Evolutionary conservation across 148 eudicot species (phyloP).

Genomic region (Pouteria glomerata): DNA sequence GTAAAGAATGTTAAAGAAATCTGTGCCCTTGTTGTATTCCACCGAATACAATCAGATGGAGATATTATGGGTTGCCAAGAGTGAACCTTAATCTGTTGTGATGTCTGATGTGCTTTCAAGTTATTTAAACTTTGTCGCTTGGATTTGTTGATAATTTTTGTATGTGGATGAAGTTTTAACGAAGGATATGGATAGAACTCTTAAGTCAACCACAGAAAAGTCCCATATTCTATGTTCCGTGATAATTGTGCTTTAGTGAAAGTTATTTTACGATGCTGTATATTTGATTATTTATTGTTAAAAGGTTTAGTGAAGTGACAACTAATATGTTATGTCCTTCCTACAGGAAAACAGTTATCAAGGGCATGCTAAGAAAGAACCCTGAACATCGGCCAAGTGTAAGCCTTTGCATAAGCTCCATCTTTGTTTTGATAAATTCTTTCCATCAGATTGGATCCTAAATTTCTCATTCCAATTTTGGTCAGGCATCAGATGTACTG

Average conservation of each 20-base stretch:
- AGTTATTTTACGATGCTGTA: not conserved
- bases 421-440: not conserved
- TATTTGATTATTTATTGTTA: not conserved
- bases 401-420: slow-evolving; percentile 13
- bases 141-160: not conserved
- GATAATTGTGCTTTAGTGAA: not conserved
- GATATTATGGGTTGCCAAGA: not conserved
- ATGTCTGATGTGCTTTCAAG: not conserved
- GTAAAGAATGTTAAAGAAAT: too few species aligned
- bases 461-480: slow-evolving; percentile 10
- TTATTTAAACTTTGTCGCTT: not conserved
- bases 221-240: not conserved
- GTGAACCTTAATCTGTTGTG: not conserved
- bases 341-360: slow-evolving; percentile 56
- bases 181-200: not conserved
- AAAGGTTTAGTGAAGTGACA: not conserved
- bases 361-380: slow-evolving; percentile 86
- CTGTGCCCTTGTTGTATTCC: too few species aligned
- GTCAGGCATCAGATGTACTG: slow-evolving; percentile 83
- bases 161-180: not conserved
- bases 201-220: not conserved
- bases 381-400: slow-evolving; percentile 92
- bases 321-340: not conserved
- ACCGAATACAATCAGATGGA: too few species aligned
- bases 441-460: not conserved